A percentile compares a stretch with the other conserved stretches of the same genome.
Conservation (phyloP, 2,329 filamentous ascomycete species). For the Epichloe baconii region DNA sequence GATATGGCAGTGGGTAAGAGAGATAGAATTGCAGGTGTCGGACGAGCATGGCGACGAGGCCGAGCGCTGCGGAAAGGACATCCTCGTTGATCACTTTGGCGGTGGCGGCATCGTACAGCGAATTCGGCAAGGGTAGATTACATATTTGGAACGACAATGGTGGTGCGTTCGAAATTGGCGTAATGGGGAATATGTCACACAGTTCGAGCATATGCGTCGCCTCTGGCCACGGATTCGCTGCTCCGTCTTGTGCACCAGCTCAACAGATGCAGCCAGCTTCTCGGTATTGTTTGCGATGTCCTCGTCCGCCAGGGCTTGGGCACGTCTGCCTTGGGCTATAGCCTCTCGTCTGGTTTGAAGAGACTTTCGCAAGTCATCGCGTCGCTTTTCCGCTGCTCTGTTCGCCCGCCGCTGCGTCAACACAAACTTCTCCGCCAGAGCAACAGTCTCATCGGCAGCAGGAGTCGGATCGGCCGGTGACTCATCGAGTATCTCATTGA, state of each 20-base stretch:
- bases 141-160: conserved; percentile 77
- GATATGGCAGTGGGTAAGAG: conserved; percentile 65
- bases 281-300: conserved; percentile 49
- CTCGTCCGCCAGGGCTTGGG: conserved; percentile 43
- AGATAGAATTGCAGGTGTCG: conserved; percentile 74
- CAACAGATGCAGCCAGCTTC: conserved; percentile 43
- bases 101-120: conserved; percentile 47
- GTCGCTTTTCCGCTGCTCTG: conserved; percentile 45
- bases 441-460: conserved; percentile 35
- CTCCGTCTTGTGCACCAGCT: conserved; percentile 41
- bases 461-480: conserved; percentile 30
- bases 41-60: conserved; percentile 64
- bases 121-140: conserved; percentile 66
- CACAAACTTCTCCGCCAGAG: conserved; percentile 41
- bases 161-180: conserved; percentile 39
- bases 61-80: conserved; percentile 65
- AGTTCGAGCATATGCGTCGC: conserved; percentile 75
- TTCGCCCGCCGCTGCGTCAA: conserved; percentile 53
- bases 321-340: conserved; percentile 49
- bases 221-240: conserved; percentile 73
- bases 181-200: conserved; percentile 65
- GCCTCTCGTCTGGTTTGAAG: conserved; percentile 52
- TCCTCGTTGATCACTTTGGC: conserved; percentile 47
- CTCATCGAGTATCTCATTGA: conserved; percentile 44
- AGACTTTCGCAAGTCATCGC: conserved; percentile 54